Percentiles rank a stretch among this genome's conserved stretches.
Conservation (phyloP, 1,284 basidiomycete genomes). For the Schizophyllum commune region DNA sequence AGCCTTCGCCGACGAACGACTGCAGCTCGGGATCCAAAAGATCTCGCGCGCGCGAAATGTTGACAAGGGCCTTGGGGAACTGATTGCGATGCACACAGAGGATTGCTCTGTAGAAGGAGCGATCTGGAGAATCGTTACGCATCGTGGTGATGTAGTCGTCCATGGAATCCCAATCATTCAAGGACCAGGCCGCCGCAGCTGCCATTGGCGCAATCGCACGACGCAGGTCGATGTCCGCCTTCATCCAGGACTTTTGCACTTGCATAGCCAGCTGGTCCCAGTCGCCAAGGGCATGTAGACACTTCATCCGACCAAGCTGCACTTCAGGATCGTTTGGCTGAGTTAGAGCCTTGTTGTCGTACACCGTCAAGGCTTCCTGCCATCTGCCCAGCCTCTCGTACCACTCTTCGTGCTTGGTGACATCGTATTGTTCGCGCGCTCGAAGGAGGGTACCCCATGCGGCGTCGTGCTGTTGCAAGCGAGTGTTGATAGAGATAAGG, state of each 20-base stretch:
- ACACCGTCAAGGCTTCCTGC: constrained; percentile 89
- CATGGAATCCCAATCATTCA: constrained; percentile 98
- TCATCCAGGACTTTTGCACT: constrained; percentile 87
- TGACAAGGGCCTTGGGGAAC: constrained; percentile 82
- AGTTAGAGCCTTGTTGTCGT: constrained; percentile 70
- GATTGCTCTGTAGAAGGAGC: constrained; percentile 95
- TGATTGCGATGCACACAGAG: constrained; percentile 95
- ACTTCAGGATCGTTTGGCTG: constrained; percentile 69
- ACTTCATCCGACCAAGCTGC: constrained; percentile 89
- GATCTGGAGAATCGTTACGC: constrained; percentile 90
- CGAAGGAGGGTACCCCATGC: constrained; percentile 92
- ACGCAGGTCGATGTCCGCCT: constrained; percentile 78
- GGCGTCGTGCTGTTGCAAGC: constrained; percentile 93
- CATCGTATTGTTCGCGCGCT: constrained; percentile 80
- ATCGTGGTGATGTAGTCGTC: constrained; percentile 95
- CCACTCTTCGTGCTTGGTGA: constrained; percentile 92
- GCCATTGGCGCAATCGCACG: constrained; percentile 94
- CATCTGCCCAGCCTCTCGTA: constrained; percentile 95
- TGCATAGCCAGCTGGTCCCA: constrained; percentile 90
- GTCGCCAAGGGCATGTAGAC: constrained; percentile 94
- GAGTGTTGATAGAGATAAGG: constrained; percentile 95
- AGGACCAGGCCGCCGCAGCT: constrained; percentile 94
- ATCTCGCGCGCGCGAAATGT: constrained; percentile 95
- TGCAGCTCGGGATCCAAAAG: constrained; percentile 89
- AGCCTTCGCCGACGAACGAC: constrained; percentile 91